Conservation (phyloP, 768 basidiomycete genomes). For the Lactarius akahatsu region DNA sequence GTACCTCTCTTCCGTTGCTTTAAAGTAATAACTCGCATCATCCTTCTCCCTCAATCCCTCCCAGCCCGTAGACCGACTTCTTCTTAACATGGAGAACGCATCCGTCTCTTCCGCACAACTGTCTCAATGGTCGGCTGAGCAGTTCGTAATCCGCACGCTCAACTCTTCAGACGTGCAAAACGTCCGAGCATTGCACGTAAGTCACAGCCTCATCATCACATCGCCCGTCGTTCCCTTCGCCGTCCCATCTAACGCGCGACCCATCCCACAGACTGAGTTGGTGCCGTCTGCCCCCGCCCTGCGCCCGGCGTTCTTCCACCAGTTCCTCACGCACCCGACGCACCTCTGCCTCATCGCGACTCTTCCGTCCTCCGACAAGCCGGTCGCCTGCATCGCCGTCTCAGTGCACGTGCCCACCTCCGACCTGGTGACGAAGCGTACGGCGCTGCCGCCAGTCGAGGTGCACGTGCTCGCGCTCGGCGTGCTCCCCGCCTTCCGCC, state of each 20-base stretch:
- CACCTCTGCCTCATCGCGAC: conserved; percentile 26
- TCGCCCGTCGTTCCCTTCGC: too few species aligned
- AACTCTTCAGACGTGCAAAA: conserved; percentile 24
- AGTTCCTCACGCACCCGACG: conserved; percentile 24
- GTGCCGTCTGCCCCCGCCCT: conserved; percentile 15
- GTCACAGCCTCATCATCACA: neutral
- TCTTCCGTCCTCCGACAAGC: conserved; percentile 19
- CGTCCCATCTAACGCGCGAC: neutral
- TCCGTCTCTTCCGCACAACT: conserved; percentile 8
- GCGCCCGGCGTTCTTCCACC: conserved; percentile 26
- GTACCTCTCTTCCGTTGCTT: neutral
- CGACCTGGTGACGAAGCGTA: conserved; percentile 32
- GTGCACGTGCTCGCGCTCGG: conserved; percentile 55
- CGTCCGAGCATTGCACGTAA: conserved; percentile 24
- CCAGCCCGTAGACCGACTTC: neutral
- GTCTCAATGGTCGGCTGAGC: conserved; percentile 13
- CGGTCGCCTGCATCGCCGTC: conserved; percentile 24
- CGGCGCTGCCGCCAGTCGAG: conserved; percentile 49
- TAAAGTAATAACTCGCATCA: neutral
- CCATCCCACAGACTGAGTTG: conserved; percentile 9
- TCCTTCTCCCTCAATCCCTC: neutral
- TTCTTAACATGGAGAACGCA: conserved; percentile 19
- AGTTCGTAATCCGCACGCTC: conserved; percentile 25
- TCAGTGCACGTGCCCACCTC: conserved; percentile 34
- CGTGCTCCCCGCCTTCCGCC: conserved; percentile 46